These are phyloP conservation scores for Deinandra increscens DNA, from an alignment of 129 eudicot species.

Conservation along the genomic window DNA sequence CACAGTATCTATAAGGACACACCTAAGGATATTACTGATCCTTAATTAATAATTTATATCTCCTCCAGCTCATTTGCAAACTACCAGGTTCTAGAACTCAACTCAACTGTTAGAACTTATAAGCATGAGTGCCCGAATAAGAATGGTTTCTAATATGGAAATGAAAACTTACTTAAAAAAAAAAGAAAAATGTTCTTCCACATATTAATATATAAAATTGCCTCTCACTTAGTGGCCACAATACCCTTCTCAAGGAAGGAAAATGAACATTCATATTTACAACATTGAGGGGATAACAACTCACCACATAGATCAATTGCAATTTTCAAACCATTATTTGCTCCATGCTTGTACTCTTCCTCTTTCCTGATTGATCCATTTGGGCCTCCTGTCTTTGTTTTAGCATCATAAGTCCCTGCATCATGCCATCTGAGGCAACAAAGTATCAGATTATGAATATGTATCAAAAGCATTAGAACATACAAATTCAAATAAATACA, in stretches of 20 bases:
- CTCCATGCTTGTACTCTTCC: slow-evolving; percentile 59
- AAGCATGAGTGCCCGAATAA: neutral
- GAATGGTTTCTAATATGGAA: slow-evolving; percentile 5
- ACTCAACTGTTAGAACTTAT: neutral
- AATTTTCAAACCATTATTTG: slow-evolving; percentile 72
- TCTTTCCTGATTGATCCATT: slow-evolving; percentile 87
- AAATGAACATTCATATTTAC: slow-evolving; percentile 4
- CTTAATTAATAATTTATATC: neutral
- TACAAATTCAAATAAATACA: too few relatives aligned
- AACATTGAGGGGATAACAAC: slow-evolving; percentile 14
- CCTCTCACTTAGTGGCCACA: slow-evolving; percentile 3
- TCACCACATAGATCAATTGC: slow-evolving; percentile 88
- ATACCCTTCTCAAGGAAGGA: slow-evolving; percentile 4
- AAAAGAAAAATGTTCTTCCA: neutral
- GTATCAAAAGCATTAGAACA: neutral
- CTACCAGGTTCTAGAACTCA: slow-evolving; percentile 1
- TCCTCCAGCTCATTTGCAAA: neutral
- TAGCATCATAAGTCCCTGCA: slow-evolving; percentile 90
- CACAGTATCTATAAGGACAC: neutral
- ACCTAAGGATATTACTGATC: neutral
- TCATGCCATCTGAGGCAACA: slow-evolving; percentile 78
- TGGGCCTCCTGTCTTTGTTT: slow-evolving; percentile 90
- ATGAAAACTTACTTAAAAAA: neutral
- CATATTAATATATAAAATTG: neutral
- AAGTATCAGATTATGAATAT: neutral